Conservation (phyloP, 2,329 filamentous ascomycete genomes). For the Daldinia sp. region DNA sequence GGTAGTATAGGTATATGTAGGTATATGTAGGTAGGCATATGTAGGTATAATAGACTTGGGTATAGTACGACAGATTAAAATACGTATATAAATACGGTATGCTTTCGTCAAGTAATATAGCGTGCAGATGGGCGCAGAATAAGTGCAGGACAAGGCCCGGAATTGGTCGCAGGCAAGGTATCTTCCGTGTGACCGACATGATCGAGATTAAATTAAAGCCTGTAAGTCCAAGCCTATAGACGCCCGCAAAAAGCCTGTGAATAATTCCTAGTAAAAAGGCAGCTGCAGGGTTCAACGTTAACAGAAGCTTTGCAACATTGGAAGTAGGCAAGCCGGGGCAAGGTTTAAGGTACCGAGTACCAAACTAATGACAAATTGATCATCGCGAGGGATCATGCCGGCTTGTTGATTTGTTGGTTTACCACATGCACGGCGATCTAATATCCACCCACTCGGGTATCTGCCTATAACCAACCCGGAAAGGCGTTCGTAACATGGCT, state of each 20-base stretch:
- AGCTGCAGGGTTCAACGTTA: too few relatives aligned
- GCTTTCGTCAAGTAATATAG: neutral
- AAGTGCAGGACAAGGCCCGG: too few relatives aligned
- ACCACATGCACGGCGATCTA: constrained; percentile 34
- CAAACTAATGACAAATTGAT: constrained; percentile 19
- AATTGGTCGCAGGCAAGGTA: neutral
- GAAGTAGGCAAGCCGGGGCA: too few relatives aligned
- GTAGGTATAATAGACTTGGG: too few relatives aligned
- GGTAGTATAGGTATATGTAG: too few relatives aligned
- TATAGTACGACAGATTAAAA: too few relatives aligned
- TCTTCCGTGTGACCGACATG: constrained; percentile 29
- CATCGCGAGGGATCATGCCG: constrained; percentile 25
- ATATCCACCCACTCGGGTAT: constrained; percentile 33
- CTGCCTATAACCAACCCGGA: constrained; percentile 12
- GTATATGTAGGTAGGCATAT: too few relatives aligned
- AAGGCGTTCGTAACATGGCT: neutral
- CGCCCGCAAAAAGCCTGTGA: too few relatives aligned
- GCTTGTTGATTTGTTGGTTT: constrained; percentile 22
- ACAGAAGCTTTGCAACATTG: too few relatives aligned
- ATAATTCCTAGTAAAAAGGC: too few relatives aligned
- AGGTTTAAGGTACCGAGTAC: constrained; percentile 11
- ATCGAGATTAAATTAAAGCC: constrained; percentile 31
- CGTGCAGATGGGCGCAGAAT: constrained; percentile 2
- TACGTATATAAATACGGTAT: too few relatives aligned
- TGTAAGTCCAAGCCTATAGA: too few relatives aligned